Conservation (phyloP, 2,329 filamentous ascomycete genomes). For the Penicillium occitanis region DNA sequence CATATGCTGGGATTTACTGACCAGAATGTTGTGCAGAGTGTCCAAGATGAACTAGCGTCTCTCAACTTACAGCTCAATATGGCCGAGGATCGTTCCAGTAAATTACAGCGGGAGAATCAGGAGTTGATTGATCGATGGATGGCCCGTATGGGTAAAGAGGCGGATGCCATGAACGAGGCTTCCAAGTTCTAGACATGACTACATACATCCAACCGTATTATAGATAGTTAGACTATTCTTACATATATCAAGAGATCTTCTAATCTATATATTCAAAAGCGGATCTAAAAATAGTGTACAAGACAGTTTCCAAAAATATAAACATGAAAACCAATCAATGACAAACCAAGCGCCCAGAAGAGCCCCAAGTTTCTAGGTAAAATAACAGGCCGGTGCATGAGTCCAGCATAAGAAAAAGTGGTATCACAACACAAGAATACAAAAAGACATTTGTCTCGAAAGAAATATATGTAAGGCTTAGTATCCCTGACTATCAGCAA, state of each 20-base stretch:
- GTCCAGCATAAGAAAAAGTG: slow-evolving; percentile 22
- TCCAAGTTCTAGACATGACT: slow-evolving; percentile 45
- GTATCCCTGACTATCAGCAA: slow-evolving; percentile 38
- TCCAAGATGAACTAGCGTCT: slow-evolving; percentile 90
- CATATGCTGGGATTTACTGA: not conserved
- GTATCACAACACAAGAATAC: slow-evolving; percentile 23
- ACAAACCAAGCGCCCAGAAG: not conserved
- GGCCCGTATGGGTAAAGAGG: slow-evolving; percentile 80
- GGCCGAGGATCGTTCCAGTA: slow-evolving; percentile 72
- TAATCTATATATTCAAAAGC: not conserved
- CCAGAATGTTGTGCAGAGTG: slow-evolving; percentile 52
- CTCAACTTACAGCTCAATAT: slow-evolving; percentile 85
- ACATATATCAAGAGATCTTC: not conserved
- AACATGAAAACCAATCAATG: not conserved
- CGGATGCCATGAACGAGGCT: slow-evolving; percentile 76
- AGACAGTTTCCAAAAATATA: not conserved
- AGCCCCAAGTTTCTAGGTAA: slow-evolving; percentile 3
- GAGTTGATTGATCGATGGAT: slow-evolving; percentile 91
- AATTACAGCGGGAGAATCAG: slow-evolving; percentile 77
- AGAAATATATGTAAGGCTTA: not conserved
- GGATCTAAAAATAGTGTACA: slow-evolving; percentile 13
- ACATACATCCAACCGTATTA: slow-evolving; percentile 13
- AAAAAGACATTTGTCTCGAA: slow-evolving; percentile 1
- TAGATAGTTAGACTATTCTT: not conserved
- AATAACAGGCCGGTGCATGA: not conserved